Conservation (phyloP, 2,329 filamentous ascomycete species). For the Drechslerella dactyloides region DNA sequence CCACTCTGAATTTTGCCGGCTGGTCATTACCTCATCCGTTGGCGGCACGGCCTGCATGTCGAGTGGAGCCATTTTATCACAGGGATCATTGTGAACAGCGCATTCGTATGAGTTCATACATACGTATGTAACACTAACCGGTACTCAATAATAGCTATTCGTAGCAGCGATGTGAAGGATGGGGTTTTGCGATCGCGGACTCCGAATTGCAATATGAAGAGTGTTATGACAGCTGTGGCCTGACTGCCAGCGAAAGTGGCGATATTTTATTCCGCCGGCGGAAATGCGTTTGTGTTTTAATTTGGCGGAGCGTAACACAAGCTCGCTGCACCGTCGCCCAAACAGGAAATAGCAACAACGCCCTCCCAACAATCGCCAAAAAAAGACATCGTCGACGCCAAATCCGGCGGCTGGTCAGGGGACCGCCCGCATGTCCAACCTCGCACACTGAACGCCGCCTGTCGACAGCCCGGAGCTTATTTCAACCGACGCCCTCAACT, state of each 20-base stretch:
- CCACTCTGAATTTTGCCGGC: background rate
- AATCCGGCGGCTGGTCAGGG: background rate
- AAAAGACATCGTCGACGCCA: slow-evolving; percentile 8
- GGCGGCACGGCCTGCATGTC: background rate
- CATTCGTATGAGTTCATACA: background rate
- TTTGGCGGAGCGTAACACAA: slow-evolving; percentile 16
- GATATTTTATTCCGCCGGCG: background rate
- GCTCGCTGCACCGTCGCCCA: slow-evolving; percentile 7
- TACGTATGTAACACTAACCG: background rate
- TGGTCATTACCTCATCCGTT: background rate
- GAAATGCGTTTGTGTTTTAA: slow-evolving; percentile 1
- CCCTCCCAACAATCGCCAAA: slow-evolving; percentile 6
- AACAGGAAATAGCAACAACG: slow-evolving; percentile 28
- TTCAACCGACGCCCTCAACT: background rate
- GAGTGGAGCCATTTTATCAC: background rate
- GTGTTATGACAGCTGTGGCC: too few relatives aligned
- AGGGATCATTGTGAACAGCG: background rate
- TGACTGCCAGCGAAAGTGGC: background rate
- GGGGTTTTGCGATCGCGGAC: too few relatives aligned
- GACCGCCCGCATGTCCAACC: too few relatives aligned
- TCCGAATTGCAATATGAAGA: too few relatives aligned
- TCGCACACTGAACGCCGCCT: background rate
- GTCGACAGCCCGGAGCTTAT: background rate
- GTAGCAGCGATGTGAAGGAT: background rate
- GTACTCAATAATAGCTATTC: too few relatives aligned